Conservation (phyloP, 306 rosid species). For the Pterocarpus macrocarpus region DNA sequence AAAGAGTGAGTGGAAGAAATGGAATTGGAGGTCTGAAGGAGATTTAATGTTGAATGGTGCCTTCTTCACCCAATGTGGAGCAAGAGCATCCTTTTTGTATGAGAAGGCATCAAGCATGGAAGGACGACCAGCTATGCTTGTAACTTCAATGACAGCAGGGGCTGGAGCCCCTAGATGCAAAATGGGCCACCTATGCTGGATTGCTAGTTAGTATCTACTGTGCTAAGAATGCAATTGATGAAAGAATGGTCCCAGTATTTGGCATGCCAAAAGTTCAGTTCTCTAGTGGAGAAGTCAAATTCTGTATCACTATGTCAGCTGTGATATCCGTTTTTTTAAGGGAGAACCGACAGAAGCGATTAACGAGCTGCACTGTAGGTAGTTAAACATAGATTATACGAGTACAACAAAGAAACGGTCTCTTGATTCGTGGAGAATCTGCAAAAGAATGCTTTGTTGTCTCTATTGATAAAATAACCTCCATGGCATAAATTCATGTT, state of each 20-base stretch:
- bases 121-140: constrained; percentile 69
- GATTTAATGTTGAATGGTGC: constrained; percentile 85
- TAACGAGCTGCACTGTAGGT: too few species aligned
- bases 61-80: constrained; percentile 64
- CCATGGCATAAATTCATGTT: neutral
- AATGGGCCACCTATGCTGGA: constrained; percentile 53
- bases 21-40: constrained; percentile 93
- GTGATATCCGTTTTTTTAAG: too few species aligned
- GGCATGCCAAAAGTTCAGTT: neutral
- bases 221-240: neutral
- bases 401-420: too few species aligned
- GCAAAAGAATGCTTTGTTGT: too few species aligned
- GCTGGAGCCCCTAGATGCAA: constrained; percentile 75
- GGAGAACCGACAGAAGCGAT: too few species aligned
- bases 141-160: constrained; percentile 66
- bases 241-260: neutral
- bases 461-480: too few species aligned
- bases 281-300: constrained; percentile 1
- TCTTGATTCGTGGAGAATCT: too few species aligned
- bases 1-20: constrained; percentile 63
- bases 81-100: constrained; percentile 61
- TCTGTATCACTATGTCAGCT: neutral
- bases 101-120: constrained; percentile 77
- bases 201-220: neutral
- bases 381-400: too few species aligned